These are phyloP conservation scores for Gloeostereum incarnatum DNA, from an alignment of 768 basidiomycete species.

Conservation along the genomic window DNA sequence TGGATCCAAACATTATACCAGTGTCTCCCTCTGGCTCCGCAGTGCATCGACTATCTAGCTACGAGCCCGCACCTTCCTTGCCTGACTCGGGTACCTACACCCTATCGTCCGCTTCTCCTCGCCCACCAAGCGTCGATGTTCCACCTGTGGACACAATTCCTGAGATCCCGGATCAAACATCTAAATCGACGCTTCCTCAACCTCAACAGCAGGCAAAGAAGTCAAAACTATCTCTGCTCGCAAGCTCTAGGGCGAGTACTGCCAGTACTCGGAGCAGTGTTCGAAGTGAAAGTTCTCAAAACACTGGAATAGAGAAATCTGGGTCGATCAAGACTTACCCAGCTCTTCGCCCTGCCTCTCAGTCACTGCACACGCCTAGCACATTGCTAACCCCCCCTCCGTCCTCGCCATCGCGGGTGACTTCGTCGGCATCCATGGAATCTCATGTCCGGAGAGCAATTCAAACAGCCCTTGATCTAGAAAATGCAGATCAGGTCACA, in stretches of 20 bases:
- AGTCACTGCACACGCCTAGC: conserved; percentile 35
- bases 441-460: conserved; percentile 60
- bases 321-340: conserved; percentile 71
- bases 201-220: conserved; percentile 26
- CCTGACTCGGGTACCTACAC: conserved; percentile 27
- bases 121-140: conserved; percentile 31
- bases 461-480: conserved; percentile 54
- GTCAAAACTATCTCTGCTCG: conserved; percentile 63
- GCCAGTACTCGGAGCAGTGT: conserved; percentile 17
- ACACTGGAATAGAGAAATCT: conserved; percentile 41
- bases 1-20: conserved; percentile 50
- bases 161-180: conserved; percentile 43
- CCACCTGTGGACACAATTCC: conserved; percentile 41
- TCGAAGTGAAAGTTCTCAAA: conserved; percentile 42
- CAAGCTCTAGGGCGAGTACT: conserved; percentile 52
- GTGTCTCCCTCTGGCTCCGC: conserved; percentile 66
- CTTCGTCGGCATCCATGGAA: too few species aligned
- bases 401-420: conserved; percentile 23
- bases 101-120: conserved; percentile 25
- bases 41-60: conserved; percentile 46
- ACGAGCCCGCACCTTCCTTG: conserved; percentile 49
- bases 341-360: conserved; percentile 54
- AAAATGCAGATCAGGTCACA: conserved; percentile 36
- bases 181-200: conserved; percentile 29
- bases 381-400: conserved; percentile 13